These are phyloP conservation scores for Phytophthora hibernalis DNA, from an alignment of 352 stramenopile genomes.

Conservation along the genomic window DNA sequence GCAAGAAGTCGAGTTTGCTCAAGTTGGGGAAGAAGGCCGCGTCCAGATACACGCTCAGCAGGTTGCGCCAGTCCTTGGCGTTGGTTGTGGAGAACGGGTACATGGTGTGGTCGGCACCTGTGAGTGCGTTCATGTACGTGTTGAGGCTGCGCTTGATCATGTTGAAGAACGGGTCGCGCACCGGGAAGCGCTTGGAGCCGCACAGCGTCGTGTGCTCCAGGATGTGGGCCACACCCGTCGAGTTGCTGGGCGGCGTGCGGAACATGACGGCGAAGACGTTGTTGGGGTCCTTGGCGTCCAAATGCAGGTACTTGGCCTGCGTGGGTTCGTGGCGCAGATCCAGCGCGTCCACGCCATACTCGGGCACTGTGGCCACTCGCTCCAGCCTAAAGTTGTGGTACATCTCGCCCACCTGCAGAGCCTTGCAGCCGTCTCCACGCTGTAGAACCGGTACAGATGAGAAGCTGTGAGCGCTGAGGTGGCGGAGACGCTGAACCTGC, in stretches of 20 bases:
- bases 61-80: slow-evolving; percentile 97
- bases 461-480: background rate
- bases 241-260: slow-evolving; percentile 95
- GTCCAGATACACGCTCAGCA: slow-evolving; percentile 98
- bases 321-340: slow-evolving; percentile 81
- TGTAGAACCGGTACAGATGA: slow-evolving; percentile 22
- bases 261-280: slow-evolving; percentile 97
- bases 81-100: slow-evolving; percentile 99
- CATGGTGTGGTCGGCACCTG: slow-evolving; percentile 98
- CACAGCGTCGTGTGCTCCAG: slow-evolving; percentile 97
- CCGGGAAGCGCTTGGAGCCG: slow-evolving; percentile 96
- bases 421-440: slow-evolving; percentile 62
- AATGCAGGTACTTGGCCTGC: slow-evolving; percentile 79
- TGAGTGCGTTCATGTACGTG: slow-evolving; percentile 99
- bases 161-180: slow-evolving; percentile 99
- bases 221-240: slow-evolving; percentile 98
- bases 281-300: slow-evolving; percentile 85
- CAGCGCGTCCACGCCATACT: slow-evolving; percentile 85
- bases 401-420: slow-evolving; percentile 63
- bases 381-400: slow-evolving; percentile 83
- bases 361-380: slow-evolving; percentile 67
- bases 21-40: slow-evolving; percentile 96
- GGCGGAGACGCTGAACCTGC: background rate
- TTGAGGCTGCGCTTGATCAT: slow-evolving; percentile 98
- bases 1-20: slow-evolving; percentile 72